phyloP scores from a whole-genome alignment of 495 filamentous ascomycete species.

The Endocarpon pusillum region DNA sequence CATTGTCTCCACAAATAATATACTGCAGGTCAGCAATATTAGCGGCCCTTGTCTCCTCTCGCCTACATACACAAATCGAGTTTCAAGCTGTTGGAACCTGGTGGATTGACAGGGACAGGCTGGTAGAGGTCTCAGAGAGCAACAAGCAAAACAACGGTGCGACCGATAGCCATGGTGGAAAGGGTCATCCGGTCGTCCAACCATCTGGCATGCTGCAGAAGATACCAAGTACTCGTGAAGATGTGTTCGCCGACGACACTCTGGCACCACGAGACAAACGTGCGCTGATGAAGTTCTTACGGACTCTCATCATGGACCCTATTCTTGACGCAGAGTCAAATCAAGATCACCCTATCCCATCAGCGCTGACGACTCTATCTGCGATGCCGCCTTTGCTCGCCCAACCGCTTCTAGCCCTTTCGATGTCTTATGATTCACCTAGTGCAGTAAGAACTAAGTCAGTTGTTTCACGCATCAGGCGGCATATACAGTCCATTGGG shows the following conservation, averaged over 20 bases:
- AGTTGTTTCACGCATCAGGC: slow-evolving; percentile 51
- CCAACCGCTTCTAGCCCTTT: slow-evolving; percentile 58
- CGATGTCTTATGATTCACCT: slow-evolving; percentile 45
- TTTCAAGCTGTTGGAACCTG: slow-evolving; percentile 90
- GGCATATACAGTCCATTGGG: slow-evolving; percentile 75
- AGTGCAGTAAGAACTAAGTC: slow-evolving; percentile 41
- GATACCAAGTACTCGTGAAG: slow-evolving; percentile 73
- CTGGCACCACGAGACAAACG: slow-evolving; percentile 66
- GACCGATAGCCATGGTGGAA: slow-evolving; percentile 5
- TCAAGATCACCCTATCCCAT: slow-evolving; percentile 25
- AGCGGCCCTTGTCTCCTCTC: slow-evolving; percentile 64
- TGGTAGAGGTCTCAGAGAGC: no score
- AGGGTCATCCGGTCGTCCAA: slow-evolving; percentile 6
- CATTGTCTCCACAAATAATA: slow-evolving; percentile 72
- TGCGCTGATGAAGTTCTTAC: slow-evolving; percentile 73
- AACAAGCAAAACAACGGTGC: slow-evolving; percentile 14
- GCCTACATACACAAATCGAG: slow-evolving; percentile 73
- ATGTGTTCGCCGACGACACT: slow-evolving; percentile 57
- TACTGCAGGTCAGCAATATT: slow-evolving; percentile 68
- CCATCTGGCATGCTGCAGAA: slow-evolving; percentile 27
- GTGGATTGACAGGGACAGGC: slow-evolving; percentile 62
- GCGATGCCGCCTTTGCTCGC: slow-evolving; percentile 49
- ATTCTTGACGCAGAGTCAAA: slow-evolving; percentile 15
- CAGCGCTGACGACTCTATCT: slow-evolving; percentile 23
- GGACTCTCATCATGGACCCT: slow-evolving; percentile 25